Conservation (phyloP, 148 eudicot species). For the Spergularia marina region DNA sequence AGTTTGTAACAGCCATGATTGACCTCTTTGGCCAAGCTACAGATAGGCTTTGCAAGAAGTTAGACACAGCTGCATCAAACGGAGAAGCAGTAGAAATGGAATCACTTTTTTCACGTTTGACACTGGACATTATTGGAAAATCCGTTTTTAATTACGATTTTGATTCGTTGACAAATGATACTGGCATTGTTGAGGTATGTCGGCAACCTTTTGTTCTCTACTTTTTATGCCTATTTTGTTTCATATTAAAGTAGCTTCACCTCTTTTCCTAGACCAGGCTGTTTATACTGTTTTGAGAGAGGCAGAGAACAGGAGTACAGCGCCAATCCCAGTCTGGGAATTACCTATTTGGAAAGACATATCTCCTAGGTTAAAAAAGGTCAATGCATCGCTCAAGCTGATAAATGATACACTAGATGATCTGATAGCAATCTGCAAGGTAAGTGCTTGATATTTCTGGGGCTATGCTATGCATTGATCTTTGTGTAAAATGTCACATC, state of each 20-base stretch:
- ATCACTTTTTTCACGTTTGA: conserved; percentile 88
- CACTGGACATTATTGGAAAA: conserved; percentile 94
- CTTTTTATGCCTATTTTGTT: conserved; percentile 11
- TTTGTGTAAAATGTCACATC: neutral
- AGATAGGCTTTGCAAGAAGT: conserved; percentile 79
- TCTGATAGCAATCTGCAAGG: conserved; percentile 92
- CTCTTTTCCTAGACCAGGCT: conserved; percentile 59
- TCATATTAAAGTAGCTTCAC: conserved; percentile 21
- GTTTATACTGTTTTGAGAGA: conserved; percentile 90
- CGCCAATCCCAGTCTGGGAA: conserved; percentile 96
- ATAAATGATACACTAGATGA: conserved; percentile 74
- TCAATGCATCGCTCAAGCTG: conserved; percentile 79
- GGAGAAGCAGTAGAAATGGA: conserved; percentile 98
- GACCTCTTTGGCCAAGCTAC: conserved; percentile 82
- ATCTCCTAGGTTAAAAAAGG: conserved; percentile 79
- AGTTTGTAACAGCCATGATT: conserved; percentile 96
- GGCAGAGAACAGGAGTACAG: conserved; percentile 86
- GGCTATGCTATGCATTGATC: neutral
- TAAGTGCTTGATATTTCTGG: conserved; percentile 30
- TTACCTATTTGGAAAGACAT: conserved; percentile 97
- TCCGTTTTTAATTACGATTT: conserved; percentile 95
- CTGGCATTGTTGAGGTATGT: conserved; percentile 91
- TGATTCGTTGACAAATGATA: conserved; percentile 85
- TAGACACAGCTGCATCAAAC: conserved; percentile 71
- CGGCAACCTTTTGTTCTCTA: conserved; percentile 3